Conservation (phyloP, 2,329 filamentous ascomycete genomes). For the Botrytis tulipae region DNA sequence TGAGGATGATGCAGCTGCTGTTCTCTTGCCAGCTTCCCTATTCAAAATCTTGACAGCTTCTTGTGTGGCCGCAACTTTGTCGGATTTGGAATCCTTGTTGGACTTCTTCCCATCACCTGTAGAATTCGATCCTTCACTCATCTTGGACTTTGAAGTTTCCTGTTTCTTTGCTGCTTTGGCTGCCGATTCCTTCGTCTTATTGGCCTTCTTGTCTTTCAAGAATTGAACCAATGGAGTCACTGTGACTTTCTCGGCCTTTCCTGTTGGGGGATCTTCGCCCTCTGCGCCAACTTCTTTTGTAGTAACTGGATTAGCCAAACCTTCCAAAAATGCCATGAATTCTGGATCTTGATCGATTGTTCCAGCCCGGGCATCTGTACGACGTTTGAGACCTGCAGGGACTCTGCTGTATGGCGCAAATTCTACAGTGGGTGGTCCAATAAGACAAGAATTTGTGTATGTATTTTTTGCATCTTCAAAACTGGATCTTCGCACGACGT, state of each 20-base stretch:
- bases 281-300: conserved; percentile 48
- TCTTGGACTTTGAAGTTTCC: conserved; percentile 46
- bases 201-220: conserved; percentile 87
- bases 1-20: conserved; percentile 38
- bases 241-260: conserved; percentile 57
- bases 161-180: conserved; percentile 54
- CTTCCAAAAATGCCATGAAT: conserved; percentile 90
- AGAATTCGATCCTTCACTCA: conserved; percentile 48
- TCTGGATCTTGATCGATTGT: conserved; percentile 96
- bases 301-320: conserved; percentile 67
- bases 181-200: conserved; percentile 58
- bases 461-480: conserved; percentile 85
- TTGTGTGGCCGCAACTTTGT: conserved; percentile 58
- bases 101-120: conserved; percentile 52
- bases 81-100: conserved; percentile 60
- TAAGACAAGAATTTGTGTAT: conserved; percentile 66
- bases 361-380: conserved; percentile 81
- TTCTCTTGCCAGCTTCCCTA: conserved; percentile 54
- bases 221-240: conserved; percentile 89
- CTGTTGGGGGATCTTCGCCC: conserved; percentile 24
- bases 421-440: conserved; percentile 78
- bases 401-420: conserved; percentile 82
- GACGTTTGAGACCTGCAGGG: conserved; percentile 64
- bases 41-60: conserved; percentile 63
- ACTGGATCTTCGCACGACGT: conserved; percentile 63